Conservation (phyloP, 225 moss, liverwort and hornwort genomes). For the Climacium dendroides region DNA sequence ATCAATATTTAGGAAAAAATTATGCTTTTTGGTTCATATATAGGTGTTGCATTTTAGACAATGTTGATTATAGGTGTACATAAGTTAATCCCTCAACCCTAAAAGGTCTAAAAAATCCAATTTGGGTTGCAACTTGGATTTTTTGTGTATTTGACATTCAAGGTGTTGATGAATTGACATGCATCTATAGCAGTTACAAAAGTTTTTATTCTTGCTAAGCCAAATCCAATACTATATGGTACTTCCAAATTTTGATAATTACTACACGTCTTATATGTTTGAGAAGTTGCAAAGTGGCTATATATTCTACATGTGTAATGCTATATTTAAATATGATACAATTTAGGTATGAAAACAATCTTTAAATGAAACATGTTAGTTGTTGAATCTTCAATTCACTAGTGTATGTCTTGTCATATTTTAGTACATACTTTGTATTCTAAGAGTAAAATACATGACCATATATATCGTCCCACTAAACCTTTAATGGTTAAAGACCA, state of each 20-base stretch:
- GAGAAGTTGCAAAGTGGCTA: not conserved
- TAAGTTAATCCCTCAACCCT: fast-evolving
- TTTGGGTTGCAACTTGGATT: not conserved
- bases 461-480: fast-evolving
- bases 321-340: not conserved
- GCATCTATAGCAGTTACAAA: not conserved
- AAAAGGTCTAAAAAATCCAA: not conserved
- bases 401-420: not conserved
- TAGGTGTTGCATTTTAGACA: no score
- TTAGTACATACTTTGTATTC: not conserved
- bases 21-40: not conserved
- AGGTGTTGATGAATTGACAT: not conserved
- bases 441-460: not conserved
- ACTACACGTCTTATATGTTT: not conserved
- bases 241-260: not conserved
- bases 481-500: not conserved
- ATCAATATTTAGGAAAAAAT: not conserved
- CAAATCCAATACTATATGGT: not conserved
- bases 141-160: not conserved
- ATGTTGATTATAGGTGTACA: not conserved
- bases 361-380: not conserved
- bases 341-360: not conserved
- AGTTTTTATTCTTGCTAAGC: not conserved
- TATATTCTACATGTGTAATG: not conserved
- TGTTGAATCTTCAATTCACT: not conserved